A percentile compares a stretch with the other conserved stretches of the same genome.
These are phyloP conservation scores for Spizellomyces punctatus DNA, from an alignment of 192 early-diverging fungal species.

Conservation along the genomic window DNA sequence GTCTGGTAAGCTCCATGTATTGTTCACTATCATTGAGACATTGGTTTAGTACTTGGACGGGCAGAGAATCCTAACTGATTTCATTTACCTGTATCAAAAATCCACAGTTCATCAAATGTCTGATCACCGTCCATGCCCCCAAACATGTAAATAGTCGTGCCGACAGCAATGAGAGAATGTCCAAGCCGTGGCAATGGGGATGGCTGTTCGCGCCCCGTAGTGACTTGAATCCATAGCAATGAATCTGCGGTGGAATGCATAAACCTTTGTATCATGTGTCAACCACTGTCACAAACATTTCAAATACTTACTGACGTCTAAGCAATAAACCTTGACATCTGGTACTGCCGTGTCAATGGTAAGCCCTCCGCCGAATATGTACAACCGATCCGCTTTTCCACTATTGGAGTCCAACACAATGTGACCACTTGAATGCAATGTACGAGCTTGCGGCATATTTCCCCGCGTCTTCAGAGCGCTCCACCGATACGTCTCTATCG, in stretches of 20 bases:
- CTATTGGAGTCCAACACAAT: background rate
- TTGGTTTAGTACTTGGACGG: background rate
- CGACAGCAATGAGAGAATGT: constrained; percentile 33
- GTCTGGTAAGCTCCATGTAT: constrained; percentile 15
- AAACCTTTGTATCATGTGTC: background rate
- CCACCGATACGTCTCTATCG: constrained; percentile 35
- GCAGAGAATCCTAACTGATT: constrained; percentile 2
- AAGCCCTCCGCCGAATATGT: constrained; percentile 43
- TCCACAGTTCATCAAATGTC: constrained; percentile 36
- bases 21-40: constrained; percentile 11
- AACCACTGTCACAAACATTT: background rate
- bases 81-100: constrained; percentile 38
- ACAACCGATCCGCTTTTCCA: constrained; percentile 18
- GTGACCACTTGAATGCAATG: constrained; percentile 33
- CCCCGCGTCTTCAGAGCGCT: constrained; percentile 28
- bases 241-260: constrained; percentile 9
- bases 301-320: constrained; percentile 37
- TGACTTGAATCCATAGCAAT: constrained; percentile 32
- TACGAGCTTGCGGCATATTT: constrained; percentile 24
- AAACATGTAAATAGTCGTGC: constrained; percentile 31
- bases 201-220: background rate
- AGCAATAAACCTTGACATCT: constrained; percentile 39
- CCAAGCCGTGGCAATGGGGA: constrained; percentile 30
- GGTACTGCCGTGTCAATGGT: constrained; percentile 26
- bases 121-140: constrained; percentile 27